Conservation (phyloP, 441 rosid species). For the Populus hybrid region DNA sequence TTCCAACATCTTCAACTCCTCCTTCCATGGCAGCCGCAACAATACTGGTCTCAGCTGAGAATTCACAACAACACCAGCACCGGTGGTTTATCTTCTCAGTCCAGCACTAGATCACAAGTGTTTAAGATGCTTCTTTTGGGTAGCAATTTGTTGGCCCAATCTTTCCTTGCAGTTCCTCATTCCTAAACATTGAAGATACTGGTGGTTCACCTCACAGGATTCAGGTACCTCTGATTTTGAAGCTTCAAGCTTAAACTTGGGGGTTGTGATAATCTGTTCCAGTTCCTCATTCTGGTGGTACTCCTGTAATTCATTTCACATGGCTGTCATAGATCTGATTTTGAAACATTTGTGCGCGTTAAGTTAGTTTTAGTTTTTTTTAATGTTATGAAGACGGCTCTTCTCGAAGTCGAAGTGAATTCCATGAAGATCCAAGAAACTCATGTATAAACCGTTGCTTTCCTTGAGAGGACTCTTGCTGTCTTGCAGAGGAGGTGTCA, state of each 20-base stretch:
- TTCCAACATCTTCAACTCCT: no score
- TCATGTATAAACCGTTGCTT: not conserved
- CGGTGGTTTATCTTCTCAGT: not conserved
- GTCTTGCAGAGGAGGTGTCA: not conserved
- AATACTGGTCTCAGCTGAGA: no score
- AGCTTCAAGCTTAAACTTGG: not conserved
- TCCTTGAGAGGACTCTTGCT: not conserved
- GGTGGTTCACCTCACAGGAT: not conserved
- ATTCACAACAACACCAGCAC: no score
- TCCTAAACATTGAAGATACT: not conserved
- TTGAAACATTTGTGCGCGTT: not conserved
- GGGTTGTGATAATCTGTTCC: not conserved
- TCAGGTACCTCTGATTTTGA: constrained; percentile 4
- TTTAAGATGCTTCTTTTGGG: not conserved
- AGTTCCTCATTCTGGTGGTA: not conserved
- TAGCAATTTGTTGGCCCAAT: not conserved
- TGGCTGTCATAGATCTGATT: not conserved
- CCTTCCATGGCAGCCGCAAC: no score
- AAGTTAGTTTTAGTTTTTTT: not conserved
- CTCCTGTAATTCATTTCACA: not conserved
- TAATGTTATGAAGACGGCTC: not conserved
- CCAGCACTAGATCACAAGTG: not conserved
- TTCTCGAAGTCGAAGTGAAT: not conserved
- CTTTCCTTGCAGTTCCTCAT: not conserved
- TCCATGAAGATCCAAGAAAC: not conserved